Evolutionary conservation across 768 basidiomycete genomes (phyloP).

Genomic region (Tylopilus plumbeoviolaceoides): DNA sequence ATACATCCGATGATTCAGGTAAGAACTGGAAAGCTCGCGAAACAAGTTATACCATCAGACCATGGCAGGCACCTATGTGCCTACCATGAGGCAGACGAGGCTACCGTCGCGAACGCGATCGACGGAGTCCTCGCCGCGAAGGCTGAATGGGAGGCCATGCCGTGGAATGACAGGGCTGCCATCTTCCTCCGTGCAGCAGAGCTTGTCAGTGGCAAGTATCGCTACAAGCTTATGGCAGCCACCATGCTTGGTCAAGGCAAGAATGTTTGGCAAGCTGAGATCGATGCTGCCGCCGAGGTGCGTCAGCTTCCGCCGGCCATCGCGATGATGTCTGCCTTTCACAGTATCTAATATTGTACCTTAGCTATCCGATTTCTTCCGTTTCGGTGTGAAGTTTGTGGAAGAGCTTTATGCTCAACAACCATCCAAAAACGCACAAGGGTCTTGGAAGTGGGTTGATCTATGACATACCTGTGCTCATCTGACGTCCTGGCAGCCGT

Average conservation of each 20-base stretch:
- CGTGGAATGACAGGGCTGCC: constrained; percentile 95
- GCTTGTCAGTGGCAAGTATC: constrained; percentile 90
- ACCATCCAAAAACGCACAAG: constrained; percentile 78
- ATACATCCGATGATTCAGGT: constrained; percentile 42
- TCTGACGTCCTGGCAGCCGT: constrained; percentile 51
- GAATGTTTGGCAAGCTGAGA: constrained; percentile 99
- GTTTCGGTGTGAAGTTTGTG: constrained; percentile 95
- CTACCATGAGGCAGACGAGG: constrained; percentile 86
- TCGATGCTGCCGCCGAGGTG: constrained; percentile 97
- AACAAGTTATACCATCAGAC: constrained; percentile 83
- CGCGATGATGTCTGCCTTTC: background rate
- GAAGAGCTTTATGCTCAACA: constrained; percentile 93
- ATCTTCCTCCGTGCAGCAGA: constrained; percentile 99
- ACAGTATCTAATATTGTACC: constrained; percentile 2
- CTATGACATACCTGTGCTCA: background rate
- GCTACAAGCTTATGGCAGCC: constrained; percentile 92
- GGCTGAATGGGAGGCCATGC: constrained; percentile 86
- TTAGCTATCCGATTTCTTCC: constrained; percentile 86
- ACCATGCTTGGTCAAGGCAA: constrained; percentile 99
- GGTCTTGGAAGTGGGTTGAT: constrained; percentile 86
- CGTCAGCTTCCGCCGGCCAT: constrained; percentile 15
- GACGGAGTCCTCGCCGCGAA: constrained; percentile 85
- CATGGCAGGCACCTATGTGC: constrained; percentile 76
- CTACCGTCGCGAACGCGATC: constrained; percentile 74
- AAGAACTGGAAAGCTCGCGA: constrained; percentile 72